Conservation (phyloP, 768 basidiomycete species). For the Hirschioporus abietinus region DNA sequence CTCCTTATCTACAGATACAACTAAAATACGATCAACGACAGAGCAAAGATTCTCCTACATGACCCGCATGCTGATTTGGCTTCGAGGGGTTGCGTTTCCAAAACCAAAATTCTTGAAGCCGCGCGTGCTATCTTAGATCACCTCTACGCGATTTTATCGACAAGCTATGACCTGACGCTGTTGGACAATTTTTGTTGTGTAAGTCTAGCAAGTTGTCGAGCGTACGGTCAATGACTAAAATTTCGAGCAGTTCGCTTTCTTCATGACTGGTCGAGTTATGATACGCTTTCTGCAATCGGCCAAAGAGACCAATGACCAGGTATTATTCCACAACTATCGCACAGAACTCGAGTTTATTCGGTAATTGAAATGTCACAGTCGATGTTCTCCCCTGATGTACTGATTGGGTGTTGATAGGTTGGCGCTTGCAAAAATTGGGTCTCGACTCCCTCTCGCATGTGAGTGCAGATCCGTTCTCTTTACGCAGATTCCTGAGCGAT, state of each 20-base stretch:
- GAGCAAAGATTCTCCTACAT: slow-evolving; percentile 65
- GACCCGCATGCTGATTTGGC: slow-evolving; percentile 69
- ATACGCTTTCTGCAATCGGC: slow-evolving; percentile 63
- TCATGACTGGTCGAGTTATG: slow-evolving; percentile 59
- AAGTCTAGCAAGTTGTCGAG: slow-evolving; percentile 17
- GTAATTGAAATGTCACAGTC: slow-evolving; percentile 29
- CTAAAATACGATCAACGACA: slow-evolving; percentile 22
- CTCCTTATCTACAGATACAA: slow-evolving; percentile 12
- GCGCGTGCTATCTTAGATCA: slow-evolving; percentile 63
- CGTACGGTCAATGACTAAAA: slow-evolving; percentile 7
- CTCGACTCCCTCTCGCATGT: slow-evolving; percentile 62
- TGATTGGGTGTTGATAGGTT: slow-evolving; percentile 29
- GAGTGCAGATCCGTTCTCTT: slow-evolving; percentile 15
- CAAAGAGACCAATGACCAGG: slow-evolving; percentile 47
- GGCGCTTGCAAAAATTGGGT: slow-evolving; percentile 57
- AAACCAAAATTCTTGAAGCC: slow-evolving; percentile 61
- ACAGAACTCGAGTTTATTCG: slow-evolving; percentile 65
- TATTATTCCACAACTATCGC: slow-evolving; percentile 54
- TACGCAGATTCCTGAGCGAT: too few relatives aligned
- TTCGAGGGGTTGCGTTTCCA: slow-evolving; percentile 56
- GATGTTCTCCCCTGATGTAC: slow-evolving; percentile 5
- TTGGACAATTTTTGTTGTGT: slow-evolving; percentile 69
- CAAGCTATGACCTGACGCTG: slow-evolving; percentile 66
- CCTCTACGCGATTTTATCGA: slow-evolving; percentile 60
- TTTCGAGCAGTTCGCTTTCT: slow-evolving; percentile 56